phyloP scores from a whole-genome alignment of 768 basidiomycete species.

The Boletus subcaerulescens region DNA sequence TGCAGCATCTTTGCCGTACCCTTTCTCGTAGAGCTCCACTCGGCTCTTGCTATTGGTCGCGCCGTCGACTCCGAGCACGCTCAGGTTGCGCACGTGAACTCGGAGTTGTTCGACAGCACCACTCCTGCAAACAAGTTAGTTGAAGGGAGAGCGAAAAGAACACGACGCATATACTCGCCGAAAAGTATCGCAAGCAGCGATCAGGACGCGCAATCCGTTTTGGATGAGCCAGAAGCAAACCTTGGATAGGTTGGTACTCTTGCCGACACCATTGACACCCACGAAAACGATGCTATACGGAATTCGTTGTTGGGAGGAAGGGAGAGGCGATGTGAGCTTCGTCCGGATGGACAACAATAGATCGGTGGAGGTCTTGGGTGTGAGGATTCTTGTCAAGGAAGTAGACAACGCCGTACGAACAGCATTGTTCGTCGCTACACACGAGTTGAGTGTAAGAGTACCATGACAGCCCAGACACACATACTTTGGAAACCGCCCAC shows the following conservation, averaged over 20 bases:
- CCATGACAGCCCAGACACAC: constrained; percentile 17
- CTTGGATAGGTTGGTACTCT: constrained; percentile 96
- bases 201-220: constrained; percentile 88
- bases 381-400: constrained; percentile 89
- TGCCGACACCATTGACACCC: constrained; percentile 98
- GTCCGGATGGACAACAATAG: constrained; percentile 88
- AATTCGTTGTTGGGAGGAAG: constrained; percentile 71
- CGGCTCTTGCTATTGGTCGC: constrained; percentile 66
- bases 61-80: constrained; percentile 74
- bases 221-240: constrained; percentile 99
- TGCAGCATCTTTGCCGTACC: constrained; percentile 99
- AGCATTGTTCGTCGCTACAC: constrained; percentile 75
- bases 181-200: constrained; percentile 99
- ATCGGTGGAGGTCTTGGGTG: constrained; percentile 97
- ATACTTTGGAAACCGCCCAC: constrained; percentile 87
- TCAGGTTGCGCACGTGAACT: constrained; percentile 92
- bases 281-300: constrained; percentile 96
- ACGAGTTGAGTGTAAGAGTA: constrained; percentile 4
- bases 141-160: neutral
- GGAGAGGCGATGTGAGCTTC: constrained; percentile 72
- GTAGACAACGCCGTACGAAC: constrained; percentile 81
- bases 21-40: constrained; percentile 93
- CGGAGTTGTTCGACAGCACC: constrained; percentile 98
- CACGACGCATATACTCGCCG: constrained; percentile 42
- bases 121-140: constrained; percentile 47